These are phyloP conservation scores for Phytophthora fragariaefolia DNA, from an alignment of 352 stramenopile genomes.

Conservation along the genomic window DNA sequence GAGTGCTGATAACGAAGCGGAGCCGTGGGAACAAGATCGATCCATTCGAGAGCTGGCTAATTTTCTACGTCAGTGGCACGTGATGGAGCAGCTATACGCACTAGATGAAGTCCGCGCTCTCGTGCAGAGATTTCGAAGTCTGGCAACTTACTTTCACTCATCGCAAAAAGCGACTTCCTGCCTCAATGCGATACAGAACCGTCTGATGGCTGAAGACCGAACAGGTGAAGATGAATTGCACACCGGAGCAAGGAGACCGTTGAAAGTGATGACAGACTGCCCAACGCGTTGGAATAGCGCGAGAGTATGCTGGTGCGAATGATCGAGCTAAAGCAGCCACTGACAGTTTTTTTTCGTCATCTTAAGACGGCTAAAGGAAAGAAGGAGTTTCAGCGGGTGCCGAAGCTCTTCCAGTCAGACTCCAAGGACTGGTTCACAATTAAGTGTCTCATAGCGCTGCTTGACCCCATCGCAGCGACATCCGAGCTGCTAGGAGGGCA, in stretches of 20 bases:
- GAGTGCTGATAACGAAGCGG: background rate
- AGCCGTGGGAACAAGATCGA: background rate
- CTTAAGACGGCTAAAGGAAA: background rate
- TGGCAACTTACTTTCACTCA: background rate
- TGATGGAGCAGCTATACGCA: background rate
- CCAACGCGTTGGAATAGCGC: background rate
- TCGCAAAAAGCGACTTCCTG: background rate
- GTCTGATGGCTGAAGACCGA: background rate
- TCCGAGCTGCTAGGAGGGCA: background rate
- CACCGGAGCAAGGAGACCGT: background rate
- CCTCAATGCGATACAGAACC: background rate
- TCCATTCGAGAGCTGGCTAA: background rate
- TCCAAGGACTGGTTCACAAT: background rate
- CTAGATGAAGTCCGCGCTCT: background rate
- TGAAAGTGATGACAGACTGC: background rate
- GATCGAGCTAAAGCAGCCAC: constrained; percentile 1
- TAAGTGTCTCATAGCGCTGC: background rate
- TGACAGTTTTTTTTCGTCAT: background rate
- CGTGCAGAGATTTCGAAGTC: background rate
- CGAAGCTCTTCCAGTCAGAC: background rate
- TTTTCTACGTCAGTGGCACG: background rate
- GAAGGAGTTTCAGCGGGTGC: background rate
- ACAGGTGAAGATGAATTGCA: background rate
- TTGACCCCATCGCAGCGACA: background rate
- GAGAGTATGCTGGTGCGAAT: background rate